A percentile compares a stretch with the other conserved stretches of the same genome.
Conservation (phyloP, 1,284 basidiomycete species). For the Coriolopsis trogii region DNA sequence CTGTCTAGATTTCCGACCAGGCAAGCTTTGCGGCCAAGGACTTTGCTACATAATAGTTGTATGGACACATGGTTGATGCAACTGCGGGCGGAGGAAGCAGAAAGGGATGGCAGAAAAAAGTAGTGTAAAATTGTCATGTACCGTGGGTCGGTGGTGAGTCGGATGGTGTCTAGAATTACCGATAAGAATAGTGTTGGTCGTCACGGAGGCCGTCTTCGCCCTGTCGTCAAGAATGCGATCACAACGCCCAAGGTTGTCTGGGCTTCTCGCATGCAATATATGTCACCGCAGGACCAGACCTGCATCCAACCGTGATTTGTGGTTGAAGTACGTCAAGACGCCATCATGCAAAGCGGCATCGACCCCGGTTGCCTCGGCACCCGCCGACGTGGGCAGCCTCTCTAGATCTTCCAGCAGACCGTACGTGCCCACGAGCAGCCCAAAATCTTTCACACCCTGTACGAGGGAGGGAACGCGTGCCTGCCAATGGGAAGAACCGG, state of each 20-base stretch:
- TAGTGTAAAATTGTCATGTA: not conserved
- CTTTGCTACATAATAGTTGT: conserved; percentile 4
- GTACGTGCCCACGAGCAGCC: conserved; percentile 85
- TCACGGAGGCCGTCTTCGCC: not conserved
- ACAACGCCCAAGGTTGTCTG: no score
- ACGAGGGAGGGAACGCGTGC: conserved; percentile 82
- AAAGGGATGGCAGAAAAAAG: not conserved
- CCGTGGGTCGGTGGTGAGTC: conserved; percentile 4
- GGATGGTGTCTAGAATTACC: conserved; percentile 23
- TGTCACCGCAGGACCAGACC: conserved; percentile 4
- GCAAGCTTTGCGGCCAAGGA: not conserved
- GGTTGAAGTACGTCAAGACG: conserved; percentile 66
- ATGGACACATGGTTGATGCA: not conserved
- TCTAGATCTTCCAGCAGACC: conserved; percentile 54
- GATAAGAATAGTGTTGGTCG: conserved; percentile 20
- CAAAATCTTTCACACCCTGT: conserved; percentile 84
- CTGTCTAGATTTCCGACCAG: conserved; percentile 44
- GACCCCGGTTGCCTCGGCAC: conserved; percentile 53
- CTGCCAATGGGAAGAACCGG: no score
- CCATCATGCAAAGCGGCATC: conserved; percentile 70
- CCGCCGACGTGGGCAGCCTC: conserved; percentile 42
- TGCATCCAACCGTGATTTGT: conserved; percentile 39
- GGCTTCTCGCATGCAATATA: not conserved
- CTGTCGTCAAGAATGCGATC: no score
- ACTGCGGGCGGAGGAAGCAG: not conserved